Percentiles rank a stretch among this genome's conserved stretches.
phyloP scores from a whole-genome alignment of 129 eudicot species.

The Arctium minus region DNA sequence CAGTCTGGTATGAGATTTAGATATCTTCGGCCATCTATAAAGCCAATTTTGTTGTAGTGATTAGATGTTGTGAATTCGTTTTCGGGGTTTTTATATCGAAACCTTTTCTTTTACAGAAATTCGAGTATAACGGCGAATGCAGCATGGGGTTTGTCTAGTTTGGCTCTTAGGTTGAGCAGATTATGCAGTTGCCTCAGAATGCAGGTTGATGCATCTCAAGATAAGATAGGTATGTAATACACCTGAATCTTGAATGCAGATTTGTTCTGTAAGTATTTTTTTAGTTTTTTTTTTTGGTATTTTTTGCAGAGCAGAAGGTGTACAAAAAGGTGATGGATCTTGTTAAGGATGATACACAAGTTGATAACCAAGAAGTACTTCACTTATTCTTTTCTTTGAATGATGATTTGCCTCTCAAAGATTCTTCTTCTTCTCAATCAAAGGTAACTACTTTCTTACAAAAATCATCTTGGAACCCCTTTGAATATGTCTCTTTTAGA shows the following conservation, averaged over 20 bases:
- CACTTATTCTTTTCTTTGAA: constrained; percentile 42
- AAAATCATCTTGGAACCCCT: background rate
- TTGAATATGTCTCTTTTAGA: background rate
- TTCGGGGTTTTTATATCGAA: background rate
- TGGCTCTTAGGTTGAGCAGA: constrained; percentile 42
- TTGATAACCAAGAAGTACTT: constrained; percentile 60
- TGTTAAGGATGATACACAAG: constrained; percentile 31
- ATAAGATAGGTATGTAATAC: constrained; percentile 39
- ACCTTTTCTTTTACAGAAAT: constrained; percentile 35
- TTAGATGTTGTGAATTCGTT: background rate
- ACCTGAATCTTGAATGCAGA: background rate
- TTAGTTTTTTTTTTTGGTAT: background rate
- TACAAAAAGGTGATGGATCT: constrained; percentile 38
- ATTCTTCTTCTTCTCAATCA: constrained; percentile 39
- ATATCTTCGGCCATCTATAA: background rate
- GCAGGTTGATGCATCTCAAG: constrained; percentile 47
- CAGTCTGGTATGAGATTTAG: background rate
- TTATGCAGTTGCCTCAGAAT: constrained; percentile 42
- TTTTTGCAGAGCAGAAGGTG: constrained; percentile 50
- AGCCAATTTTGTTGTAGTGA: background rate
- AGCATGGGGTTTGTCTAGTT: constrained; percentile 59
- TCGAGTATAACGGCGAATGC: constrained; percentile 39
- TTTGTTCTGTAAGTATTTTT: background rate
- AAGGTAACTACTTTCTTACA: constrained; percentile 35
- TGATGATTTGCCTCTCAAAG: constrained; percentile 59